Evolutionary conservation across 441 rosid genomes (phyloP), one percentile per base, ranked within the genome.

Genomic region (Omphalea diandra): DNA sequence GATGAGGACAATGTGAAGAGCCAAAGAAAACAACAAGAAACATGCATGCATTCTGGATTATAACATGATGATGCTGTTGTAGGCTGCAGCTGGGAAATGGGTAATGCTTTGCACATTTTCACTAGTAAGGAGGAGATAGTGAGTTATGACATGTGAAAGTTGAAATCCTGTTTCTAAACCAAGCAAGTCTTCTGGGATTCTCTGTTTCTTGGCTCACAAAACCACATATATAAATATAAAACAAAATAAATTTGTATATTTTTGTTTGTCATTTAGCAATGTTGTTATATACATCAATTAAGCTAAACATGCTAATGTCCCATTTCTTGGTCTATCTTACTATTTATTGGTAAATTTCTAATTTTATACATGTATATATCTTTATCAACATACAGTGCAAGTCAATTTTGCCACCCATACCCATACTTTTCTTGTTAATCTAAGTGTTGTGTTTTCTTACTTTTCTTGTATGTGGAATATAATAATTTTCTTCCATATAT

Each of bases 211-310:
- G 22, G 29, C 29, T 50, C n/a, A n/a, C 31, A 56, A 65, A 10
- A 27, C 18, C 26, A 57, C 17, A 40, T 22, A 26, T 7, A 11
- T n/a, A 22, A 1, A 40, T 40, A 8, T 8, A 17, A 15, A 12
- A 46, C 17, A 17, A 12, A n/a, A n/a, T n/a, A n/a, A n/a, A n/a
- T n/a, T n/a, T n/a, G n/a, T n/a, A n/a, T n/a, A n/a, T n/a, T n/a
- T 55, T 49, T 59, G n/a, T n/a, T n/a, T 72, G 74, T 68, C 68
- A 40, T 50, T 40, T 76, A 47, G 53, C 9, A 0, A 20, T 18
- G n/a, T 32, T 10, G 31, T 63, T 46, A 15, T 36, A 53, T 54
- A 47, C 56, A 47, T 62, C 73, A 60, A 53, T 61, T 67, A 61
- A 27, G 68, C 7, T 52, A 35, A 12, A 52, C 20, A 26, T 29